Evolutionary conservation across 192 early-diverging fungal species (phyloP), one percentile per base, ranked within the genome.

Genomic region (Coemansia sp.): DNA sequence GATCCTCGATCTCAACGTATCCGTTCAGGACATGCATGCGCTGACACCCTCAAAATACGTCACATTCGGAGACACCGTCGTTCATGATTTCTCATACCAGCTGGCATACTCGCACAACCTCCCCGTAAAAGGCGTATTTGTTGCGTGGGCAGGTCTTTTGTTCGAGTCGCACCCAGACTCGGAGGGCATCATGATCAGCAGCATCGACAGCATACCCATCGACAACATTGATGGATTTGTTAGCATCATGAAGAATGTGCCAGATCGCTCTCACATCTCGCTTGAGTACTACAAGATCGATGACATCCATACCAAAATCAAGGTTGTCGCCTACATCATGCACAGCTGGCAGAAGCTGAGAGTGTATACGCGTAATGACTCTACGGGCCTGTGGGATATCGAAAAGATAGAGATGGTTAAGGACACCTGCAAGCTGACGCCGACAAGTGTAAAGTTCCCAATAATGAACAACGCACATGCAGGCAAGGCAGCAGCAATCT

Each of bases 41-140:
- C 82, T 90, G 26, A 92, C 93, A 4, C 92, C 93, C 1, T 82
- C 89, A 50, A 76, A 85, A 25, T 90, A 87, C 68, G 82, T 96
- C 1, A 85, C 91, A 46, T 81, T 93, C 33, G 94, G 94, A 41
- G 92, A 92, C 38, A 87, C 81, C 25, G 81, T 87, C 41, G 78
- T 89, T 15, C 78, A 89, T 56, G 78, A 87, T 38, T 60, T 91
- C 22, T 86, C 85, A 6, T 89, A 86, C 51, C 86, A 89, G 51
- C 63, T 91, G n/a, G 89, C 89, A 0, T 80, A 85, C 55, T 76
- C 77, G 8, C 85, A 85, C 58, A 77, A 78, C 4, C 70, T 84
- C 20, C 86, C 89, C 13, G 80, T 84, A 5, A 72, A 77, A 17
- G 95, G 94, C 28, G 87, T 92, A 1, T 92, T 89, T 75, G 83